Evolutionary conservation across 345 rosid genomes (phyloP).

Genomic region (Syzygium grande): DNA sequence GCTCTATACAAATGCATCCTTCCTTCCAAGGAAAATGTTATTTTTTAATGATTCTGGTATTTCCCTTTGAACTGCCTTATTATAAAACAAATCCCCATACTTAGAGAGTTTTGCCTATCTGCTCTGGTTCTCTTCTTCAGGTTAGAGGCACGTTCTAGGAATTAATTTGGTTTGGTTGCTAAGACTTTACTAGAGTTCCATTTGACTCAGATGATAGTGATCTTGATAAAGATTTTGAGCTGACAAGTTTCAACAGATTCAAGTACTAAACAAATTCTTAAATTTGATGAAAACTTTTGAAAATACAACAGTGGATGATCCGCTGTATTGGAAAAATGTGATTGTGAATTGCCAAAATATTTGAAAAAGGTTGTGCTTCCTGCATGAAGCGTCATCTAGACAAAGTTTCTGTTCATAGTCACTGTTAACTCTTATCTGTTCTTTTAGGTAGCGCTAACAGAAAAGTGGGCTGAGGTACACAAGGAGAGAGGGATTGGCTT

Average conservation of each 20-base stretch:
- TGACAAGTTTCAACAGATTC: background rate
- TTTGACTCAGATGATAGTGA: background rate
- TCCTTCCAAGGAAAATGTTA: background rate
- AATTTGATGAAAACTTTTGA: background rate
- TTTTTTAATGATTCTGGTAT: background rate
- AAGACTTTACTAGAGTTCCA: background rate
- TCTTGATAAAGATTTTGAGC: background rate
- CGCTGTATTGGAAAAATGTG: background rate
- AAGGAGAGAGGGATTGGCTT: slow-evolving; percentile 68
- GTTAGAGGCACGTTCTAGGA: background rate
- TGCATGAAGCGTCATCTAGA: background rate
- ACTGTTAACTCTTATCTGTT: background rate
- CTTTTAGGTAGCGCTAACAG: slow-evolving; percentile 65
- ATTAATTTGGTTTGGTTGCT: background rate
- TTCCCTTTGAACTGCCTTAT: background rate
- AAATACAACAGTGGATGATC: background rate
- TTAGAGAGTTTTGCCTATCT: background rate
- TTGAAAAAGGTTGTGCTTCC: background rate
- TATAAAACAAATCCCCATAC: background rate
- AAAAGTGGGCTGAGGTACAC: slow-evolving; percentile 69
- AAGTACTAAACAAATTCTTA: background rate
- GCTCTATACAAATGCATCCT: background rate
- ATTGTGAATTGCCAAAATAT: background rate
- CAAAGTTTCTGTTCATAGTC: background rate
- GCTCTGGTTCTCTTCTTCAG: background rate